Base-by-base conservation (phyloP, 2,329 filamentous ascomycete species). In the Clonostachys byssicola region DNA sequence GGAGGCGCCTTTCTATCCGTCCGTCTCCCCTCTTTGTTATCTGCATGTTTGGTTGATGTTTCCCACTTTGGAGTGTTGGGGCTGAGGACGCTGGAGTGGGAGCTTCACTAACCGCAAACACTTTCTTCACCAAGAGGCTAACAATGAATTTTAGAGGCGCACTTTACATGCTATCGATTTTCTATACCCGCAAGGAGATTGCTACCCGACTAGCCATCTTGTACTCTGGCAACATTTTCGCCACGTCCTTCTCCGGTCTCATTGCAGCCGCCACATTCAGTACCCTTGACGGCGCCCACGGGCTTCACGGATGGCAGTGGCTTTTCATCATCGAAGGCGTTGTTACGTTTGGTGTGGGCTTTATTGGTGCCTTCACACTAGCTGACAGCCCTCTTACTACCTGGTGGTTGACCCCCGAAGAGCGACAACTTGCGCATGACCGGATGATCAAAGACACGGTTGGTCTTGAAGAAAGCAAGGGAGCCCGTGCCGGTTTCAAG, bases 121-220 rank as follows among this genome's bases (percentile, higher is more conserved):
- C n/a, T n/a, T 40, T 10, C 56, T 59, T 55, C 57, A 72, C 43
- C 58, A 68, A 0, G 67, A 66, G 1, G 69, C 65, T 45, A 71
- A 72, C 48, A 63, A 70, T 88, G 47, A 88, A 13, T 65, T 34
- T 56, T 65, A 38, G 85, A 34, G 61, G 63, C 8, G 62, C 62
- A 2, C 51, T 54, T 6, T 60, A 56, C 47, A 51, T 58, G 51
- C 49, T 59, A 2, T 12, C 72, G 0, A 56, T 74, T 0, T 77
- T 77, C 47, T 87, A 88, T 56, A 86, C 81, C 1, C 71, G 81
- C 23, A 78, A 78, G 52, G 83, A 85, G 56, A 64, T 84, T 2
- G 78, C 75, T 6, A 68, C 83, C n/a, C 69, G 81, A 16, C 83
- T 80, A 34, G 77, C 78, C 12, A 66, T 83, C 12, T 69, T 63